Percentiles rank a stretch among this genome's conserved stretches.
phyloP scores from a whole-genome alignment of 768 basidiomycete genomes.

The Panellus pusillus region DNA sequence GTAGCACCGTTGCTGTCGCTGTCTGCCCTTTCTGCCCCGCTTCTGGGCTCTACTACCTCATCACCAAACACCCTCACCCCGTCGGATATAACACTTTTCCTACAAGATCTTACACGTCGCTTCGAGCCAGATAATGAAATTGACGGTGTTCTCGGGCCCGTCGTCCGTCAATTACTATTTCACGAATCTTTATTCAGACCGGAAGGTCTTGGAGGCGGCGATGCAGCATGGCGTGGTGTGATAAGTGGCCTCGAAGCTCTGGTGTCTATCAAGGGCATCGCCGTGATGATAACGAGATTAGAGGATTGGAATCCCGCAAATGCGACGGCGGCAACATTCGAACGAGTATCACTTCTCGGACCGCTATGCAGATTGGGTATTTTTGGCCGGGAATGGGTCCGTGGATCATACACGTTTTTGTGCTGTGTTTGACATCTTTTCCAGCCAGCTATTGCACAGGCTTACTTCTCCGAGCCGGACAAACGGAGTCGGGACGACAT shows the following conservation, averaged over 20 bases:
- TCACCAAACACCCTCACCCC: constrained; percentile 55
- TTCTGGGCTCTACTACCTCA: constrained; percentile 48
- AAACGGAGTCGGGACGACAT: constrained; percentile 72
- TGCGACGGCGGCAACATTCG: constrained; percentile 62
- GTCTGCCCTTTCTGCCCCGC: constrained; percentile 65
- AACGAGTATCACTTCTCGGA: constrained; percentile 71
- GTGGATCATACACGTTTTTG: constrained; percentile 23
- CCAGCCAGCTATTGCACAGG: constrained; percentile 72
- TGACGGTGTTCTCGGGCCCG: constrained; percentile 74
- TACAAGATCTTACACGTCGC: constrained; percentile 79
- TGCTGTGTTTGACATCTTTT: constrained; percentile 13
- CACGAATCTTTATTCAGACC: constrained; percentile 63
- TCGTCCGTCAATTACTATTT: constrained; percentile 60
- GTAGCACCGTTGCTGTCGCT: constrained; percentile 78
- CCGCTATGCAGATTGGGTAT: constrained; percentile 82
- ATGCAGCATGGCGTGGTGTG: constrained; percentile 84
- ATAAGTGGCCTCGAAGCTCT: constrained; percentile 79
- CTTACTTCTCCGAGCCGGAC: constrained; percentile 87
- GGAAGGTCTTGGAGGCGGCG: constrained; percentile 71
- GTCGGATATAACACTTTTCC: constrained; percentile 73
- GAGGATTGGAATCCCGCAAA: constrained; percentile 68
- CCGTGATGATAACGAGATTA: constrained; percentile 74
- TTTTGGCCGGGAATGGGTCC: constrained; percentile 88
- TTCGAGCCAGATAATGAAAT: constrained; percentile 82
- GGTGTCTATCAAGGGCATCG: constrained; percentile 80